These are phyloP conservation scores for Phytophthora syringae DNA, from an alignment of 352 stramenopile species.

Conservation along the genomic window DNA sequence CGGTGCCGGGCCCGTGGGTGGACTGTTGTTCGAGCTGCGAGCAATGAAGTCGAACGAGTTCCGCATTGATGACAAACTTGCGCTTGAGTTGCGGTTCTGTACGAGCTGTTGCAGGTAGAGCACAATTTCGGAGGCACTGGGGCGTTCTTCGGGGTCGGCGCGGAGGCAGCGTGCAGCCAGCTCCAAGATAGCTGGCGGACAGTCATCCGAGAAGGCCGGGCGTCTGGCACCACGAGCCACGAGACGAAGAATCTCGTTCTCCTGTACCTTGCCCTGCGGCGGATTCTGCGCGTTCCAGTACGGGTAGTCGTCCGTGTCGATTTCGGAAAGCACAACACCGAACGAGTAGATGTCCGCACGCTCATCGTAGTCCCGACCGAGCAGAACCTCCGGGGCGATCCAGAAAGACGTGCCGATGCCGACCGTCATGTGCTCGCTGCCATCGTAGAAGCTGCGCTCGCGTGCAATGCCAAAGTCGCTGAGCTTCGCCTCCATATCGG, in stretches of 20 bases:
- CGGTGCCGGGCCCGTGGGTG: slow-evolving; percentile 18
- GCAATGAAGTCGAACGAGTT: slow-evolving; percentile 32
- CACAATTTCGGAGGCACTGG: slow-evolving; percentile 60
- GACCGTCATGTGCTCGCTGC: slow-evolving; percentile 64
- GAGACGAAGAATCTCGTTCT: slow-evolving; percentile 68
- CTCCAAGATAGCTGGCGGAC: slow-evolving; percentile 54
- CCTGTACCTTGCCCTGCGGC: slow-evolving; percentile 45
- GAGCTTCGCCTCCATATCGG: slow-evolving; percentile 67
- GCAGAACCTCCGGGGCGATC: slow-evolving; percentile 70
- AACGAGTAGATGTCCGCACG: slow-evolving; percentile 60
- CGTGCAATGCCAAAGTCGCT: slow-evolving; percentile 78
- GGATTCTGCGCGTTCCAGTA: slow-evolving; percentile 64
- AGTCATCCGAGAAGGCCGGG: slow-evolving; percentile 57
- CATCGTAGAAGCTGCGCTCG: slow-evolving; percentile 53
- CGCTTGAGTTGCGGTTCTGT: slow-evolving; percentile 23
- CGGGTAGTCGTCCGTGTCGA: slow-evolving; percentile 71
- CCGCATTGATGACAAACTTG: slow-evolving; percentile 25
- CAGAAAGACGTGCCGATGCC: slow-evolving; percentile 74
- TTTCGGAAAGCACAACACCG: slow-evolving; percentile 59
- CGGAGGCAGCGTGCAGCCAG: slow-evolving; percentile 56
- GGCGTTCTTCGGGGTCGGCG: slow-evolving; percentile 59
- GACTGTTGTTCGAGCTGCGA: slow-evolving; percentile 28
- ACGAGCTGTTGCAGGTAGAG: slow-evolving; percentile 57
- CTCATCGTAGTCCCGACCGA: slow-evolving; percentile 57
- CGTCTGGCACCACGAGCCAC: slow-evolving; percentile 57